Evolutionary conservation across 1,139 yeast genomes (phyloP).

Genomic region (Schizosaccharomyces versatilis): DNA sequence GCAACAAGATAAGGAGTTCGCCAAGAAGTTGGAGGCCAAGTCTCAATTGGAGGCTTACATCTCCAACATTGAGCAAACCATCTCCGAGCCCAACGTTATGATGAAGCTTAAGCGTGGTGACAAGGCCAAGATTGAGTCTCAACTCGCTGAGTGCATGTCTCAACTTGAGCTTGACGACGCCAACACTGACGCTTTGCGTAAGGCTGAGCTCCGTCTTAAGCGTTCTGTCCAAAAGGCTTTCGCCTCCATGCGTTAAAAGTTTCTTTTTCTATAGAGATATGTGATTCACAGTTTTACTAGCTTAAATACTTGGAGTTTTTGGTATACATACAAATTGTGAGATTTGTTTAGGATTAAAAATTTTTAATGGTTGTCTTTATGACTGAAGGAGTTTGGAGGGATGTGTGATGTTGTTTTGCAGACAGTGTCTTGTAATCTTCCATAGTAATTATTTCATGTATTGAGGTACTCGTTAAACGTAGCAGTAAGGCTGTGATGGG

Average conservation of each 20-base stretch:
- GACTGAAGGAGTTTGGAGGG: no score
- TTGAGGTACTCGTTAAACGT: no score
- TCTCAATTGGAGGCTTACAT: conserved; percentile 98
- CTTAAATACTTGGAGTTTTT: no score
- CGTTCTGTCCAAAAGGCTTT: conserved; percentile 98
- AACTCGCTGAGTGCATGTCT: conserved; percentile 94
- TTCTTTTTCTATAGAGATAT: no score
- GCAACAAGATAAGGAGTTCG: conserved; percentile 96
- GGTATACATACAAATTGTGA: no score
- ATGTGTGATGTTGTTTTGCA: no score
- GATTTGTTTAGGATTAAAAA: no score
- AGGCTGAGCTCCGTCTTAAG: conserved; percentile 97
- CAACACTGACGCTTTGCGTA: conserved; percentile 90
- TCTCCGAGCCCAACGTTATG: conserved; percentile 95
- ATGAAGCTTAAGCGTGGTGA: conserved; percentile 96
- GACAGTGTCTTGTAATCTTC: no score
- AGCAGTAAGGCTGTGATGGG: no score
- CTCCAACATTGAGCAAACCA: conserved; percentile 87
- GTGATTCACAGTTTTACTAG: no score
- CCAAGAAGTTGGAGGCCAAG: conserved; percentile 98
- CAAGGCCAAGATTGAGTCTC: conserved; percentile 93
- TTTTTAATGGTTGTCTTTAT: no score
- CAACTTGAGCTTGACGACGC: conserved; percentile 95
- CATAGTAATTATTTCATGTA: no score
- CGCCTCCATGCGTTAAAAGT: conserved; percentile 65